phyloP scores from a whole-genome alignment of 75 land plant genomes.

The Sequoiadendron giganteum region DNA sequence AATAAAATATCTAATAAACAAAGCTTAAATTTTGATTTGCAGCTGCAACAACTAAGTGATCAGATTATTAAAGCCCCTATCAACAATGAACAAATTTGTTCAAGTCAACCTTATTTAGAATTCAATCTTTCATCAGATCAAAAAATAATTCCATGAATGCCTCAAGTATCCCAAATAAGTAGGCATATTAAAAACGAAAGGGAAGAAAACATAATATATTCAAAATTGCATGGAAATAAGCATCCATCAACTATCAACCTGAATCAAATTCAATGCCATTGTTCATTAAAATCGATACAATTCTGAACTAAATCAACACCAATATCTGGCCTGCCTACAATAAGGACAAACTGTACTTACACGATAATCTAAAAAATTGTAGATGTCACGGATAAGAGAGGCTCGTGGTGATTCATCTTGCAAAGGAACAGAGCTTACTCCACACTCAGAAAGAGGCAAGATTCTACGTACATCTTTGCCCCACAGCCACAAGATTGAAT shows the following conservation, averaged over 20 bases:
- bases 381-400: constrained; percentile 76
- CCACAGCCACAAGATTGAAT: constrained; percentile 78
- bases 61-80: not conserved
- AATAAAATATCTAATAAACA: not conserved
- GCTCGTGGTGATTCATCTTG: constrained; percentile 60
- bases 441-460: constrained; percentile 74
- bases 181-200: not conserved
- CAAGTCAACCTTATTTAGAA: not conserved
- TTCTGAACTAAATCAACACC: not conserved
- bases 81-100: not conserved
- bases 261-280: not conserved
- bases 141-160: not conserved
- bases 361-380: constrained; percentile 72
- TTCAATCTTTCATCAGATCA: not conserved
- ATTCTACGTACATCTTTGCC: constrained; percentile 74
- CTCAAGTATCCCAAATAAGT: not conserved
- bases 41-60: not conserved
- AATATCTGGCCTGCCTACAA: not conserved
- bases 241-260: not conserved
- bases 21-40: not conserved
- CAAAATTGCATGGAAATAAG: not conserved
- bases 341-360: constrained; percentile 50
- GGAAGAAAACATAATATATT: not conserved
- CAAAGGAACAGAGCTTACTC: constrained; percentile 39
- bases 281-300: not conserved